A percentile compares a stretch with the other conserved stretches of the same genome.
Conservation (phyloP, 345 rosid species). For the Firmiana major region DNA sequence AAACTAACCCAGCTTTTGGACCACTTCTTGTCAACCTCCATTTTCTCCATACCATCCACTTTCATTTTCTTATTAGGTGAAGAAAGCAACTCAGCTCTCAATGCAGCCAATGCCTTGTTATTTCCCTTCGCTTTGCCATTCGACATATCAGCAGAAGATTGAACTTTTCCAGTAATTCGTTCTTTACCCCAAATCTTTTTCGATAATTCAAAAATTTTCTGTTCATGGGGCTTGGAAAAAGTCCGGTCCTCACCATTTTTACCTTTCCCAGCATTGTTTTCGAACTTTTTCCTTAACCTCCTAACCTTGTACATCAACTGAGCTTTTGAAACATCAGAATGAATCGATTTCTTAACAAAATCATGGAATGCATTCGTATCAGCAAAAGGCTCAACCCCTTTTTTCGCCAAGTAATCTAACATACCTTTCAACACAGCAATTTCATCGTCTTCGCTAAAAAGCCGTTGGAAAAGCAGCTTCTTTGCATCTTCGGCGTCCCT, state of each 20-base stretch:
- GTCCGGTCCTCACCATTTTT: conserved; percentile 20
- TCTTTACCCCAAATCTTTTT: conserved; percentile 31
- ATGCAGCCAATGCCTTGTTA: background rate
- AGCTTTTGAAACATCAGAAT: conserved; percentile 3
- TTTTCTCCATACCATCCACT: background rate
- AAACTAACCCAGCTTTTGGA: background rate
- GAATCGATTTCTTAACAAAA: conserved; percentile 22
- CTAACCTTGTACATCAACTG: conserved; percentile 27
- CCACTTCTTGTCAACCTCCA: background rate
- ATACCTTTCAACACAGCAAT: conserved; percentile 29
- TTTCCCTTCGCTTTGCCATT: background rate
- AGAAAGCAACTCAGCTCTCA: background rate
- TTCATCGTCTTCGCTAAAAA: conserved; percentile 34
- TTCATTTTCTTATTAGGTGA: background rate
- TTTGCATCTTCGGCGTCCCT: background rate
- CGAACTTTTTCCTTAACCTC: conserved; percentile 23
- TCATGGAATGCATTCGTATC: conserved; percentile 18
- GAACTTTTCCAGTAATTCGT: background rate
- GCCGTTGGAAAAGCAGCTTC: conserved; percentile 14
- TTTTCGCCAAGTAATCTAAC: conserved; percentile 15
- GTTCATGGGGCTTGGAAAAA: conserved; percentile 25
- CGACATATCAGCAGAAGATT: background rate
- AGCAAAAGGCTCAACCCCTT: conserved; percentile 5
- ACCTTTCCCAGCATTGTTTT: conserved; percentile 17
- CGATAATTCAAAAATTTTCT: conserved; percentile 22